These are phyloP conservation scores for Penicillium daleae DNA, from an alignment of 495 filamentous ascomycete species.

Conservation along the genomic window DNA sequence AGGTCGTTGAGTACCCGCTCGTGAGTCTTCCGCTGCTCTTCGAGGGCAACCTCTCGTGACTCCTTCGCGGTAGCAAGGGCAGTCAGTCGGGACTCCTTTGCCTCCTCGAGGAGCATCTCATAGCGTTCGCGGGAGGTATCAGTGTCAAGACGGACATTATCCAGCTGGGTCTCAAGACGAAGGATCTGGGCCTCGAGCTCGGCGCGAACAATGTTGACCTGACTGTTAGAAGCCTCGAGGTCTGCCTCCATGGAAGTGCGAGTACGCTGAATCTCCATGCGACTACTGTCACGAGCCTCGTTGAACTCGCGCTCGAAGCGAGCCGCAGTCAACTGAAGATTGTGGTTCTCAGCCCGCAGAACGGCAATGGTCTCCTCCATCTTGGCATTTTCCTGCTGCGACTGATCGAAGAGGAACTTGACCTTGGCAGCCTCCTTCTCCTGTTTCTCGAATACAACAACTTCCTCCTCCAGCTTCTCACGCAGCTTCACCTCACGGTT, in stretches of 20 bases:
- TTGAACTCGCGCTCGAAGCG: slow-evolving; percentile 82
- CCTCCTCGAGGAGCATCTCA: slow-evolving; percentile 79
- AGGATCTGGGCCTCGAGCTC: slow-evolving; percentile 75
- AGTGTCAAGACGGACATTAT: slow-evolving; percentile 71
- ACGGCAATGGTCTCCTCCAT: slow-evolving; percentile 67
- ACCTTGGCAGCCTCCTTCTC: slow-evolving; percentile 68
- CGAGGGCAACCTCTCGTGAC: slow-evolving; percentile 63
- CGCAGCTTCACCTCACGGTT: slow-evolving; percentile 76
- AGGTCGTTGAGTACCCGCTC: slow-evolving; percentile 69
- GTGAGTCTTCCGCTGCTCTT: slow-evolving; percentile 70
- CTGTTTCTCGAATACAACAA: slow-evolving; percentile 73
- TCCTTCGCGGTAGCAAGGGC: slow-evolving; percentile 60
- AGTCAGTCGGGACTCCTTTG: slow-evolving; percentile 52
- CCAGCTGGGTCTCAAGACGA: slow-evolving; percentile 68
- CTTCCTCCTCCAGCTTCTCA: slow-evolving; percentile 78
- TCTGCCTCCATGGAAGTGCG: slow-evolving; percentile 79
- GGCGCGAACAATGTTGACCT: slow-evolving; percentile 77
- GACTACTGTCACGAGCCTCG: slow-evolving; percentile 75
- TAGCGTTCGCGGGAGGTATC: slow-evolving; percentile 73
- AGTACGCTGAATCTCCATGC: slow-evolving; percentile 76
- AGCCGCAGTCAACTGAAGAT: slow-evolving; percentile 61
- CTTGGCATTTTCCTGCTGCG: slow-evolving; percentile 56
- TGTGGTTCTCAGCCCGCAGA: slow-evolving; percentile 69
- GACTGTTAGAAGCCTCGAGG: slow-evolving; percentile 76
- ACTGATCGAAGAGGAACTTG: slow-evolving; percentile 58